phyloP scores from a whole-genome alignment of 768 basidiomycete species.

The Termitomyces titanicus region DNA sequence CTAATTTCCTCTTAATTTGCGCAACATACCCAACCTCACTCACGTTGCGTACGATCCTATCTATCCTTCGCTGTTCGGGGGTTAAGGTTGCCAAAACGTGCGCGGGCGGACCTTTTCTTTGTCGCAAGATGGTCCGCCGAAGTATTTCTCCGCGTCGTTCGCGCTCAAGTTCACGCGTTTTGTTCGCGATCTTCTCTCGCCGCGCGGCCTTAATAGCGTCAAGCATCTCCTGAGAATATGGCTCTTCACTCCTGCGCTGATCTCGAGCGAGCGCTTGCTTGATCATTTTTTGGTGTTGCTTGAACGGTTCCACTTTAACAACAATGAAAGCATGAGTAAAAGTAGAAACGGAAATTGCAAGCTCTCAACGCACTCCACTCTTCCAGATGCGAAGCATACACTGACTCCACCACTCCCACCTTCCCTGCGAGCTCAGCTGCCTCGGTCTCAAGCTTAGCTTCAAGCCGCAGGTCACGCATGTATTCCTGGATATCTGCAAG shows the following conservation, averaged over 20 bases:
- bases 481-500: constrained; percentile 27
- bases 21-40: constrained; percentile 73
- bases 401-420: background rate
- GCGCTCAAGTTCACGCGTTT: constrained; percentile 55
- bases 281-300: constrained; percentile 27
- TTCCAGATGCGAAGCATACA: constrained; percentile 8
- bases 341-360: background rate
- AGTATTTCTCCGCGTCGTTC: constrained; percentile 65
- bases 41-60: constrained; percentile 47
- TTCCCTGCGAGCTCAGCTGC: constrained; percentile 9
- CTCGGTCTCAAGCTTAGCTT: constrained; percentile 34
- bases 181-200: constrained; percentile 57
- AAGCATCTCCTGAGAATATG: constrained; percentile 48
- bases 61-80: constrained; percentile 39
- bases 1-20: constrained; percentile 52
- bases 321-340: background rate
- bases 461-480: constrained; percentile 27
- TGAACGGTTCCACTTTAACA: constrained; percentile 34
- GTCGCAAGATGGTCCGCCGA: constrained; percentile 40
- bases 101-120: constrained; percentile 59
- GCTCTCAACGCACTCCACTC: constrained; percentile 39
- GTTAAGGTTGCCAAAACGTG: constrained; percentile 54
- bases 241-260: constrained; percentile 33
- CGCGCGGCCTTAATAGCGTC: constrained; percentile 52
- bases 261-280: constrained; percentile 35